phyloP scores from a whole-genome alignment of 192 early-diverging fungal genomes.

The Haplosporangium gracile region DNA sequence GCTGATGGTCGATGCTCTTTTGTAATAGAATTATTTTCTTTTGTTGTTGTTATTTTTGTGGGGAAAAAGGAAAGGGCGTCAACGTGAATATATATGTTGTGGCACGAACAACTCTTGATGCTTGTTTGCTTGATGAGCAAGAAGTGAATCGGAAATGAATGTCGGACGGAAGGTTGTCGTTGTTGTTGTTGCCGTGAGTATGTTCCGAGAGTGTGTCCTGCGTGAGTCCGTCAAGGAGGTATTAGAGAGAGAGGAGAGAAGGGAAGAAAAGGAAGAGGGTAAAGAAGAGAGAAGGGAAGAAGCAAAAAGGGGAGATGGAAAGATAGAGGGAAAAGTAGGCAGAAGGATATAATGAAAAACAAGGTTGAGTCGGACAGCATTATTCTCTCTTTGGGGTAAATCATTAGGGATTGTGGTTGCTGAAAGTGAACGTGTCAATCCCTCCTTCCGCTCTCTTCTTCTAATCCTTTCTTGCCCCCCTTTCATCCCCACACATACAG shows the following conservation, averaged over 20 bases:
- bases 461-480: not conserved
- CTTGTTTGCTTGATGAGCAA: not conserved
- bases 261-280: not conserved
- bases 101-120: constrained; percentile 26
- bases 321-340: not conserved
- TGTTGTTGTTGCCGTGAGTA: not conserved
- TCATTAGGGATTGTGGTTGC: not conserved
- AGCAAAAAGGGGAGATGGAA: not conserved
- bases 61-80: constrained; percentile 19
- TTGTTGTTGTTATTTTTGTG: constrained; percentile 9
- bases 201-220: not conserved
- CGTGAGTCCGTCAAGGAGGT: not conserved
- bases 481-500: not conserved
- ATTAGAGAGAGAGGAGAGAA: not conserved
- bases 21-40: not conserved
- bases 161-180: not conserved
- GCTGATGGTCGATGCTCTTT: constrained; percentile 2
- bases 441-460: not conserved
- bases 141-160: not conserved
- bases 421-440: constrained; percentile 10
- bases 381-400: not conserved
- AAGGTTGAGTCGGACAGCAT: not conserved
- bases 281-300: not conserved
- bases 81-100: not conserved
- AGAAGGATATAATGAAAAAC: not conserved